Base-by-base conservation (phyloP, 169 alveolate genomes). In the Cryptosporidium viatorum region DNA sequence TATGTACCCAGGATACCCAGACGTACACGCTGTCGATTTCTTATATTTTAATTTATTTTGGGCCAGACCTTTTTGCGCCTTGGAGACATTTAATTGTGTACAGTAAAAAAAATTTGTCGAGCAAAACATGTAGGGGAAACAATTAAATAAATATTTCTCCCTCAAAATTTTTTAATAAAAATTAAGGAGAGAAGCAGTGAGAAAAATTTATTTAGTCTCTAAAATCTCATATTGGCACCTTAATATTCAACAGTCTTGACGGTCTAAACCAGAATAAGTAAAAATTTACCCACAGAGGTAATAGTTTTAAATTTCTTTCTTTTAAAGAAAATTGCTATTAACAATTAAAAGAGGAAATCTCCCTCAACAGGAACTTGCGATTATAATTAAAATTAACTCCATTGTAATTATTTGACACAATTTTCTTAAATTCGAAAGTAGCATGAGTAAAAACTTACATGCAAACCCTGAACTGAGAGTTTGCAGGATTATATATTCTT, bases 1-100 rank as follows among this genome's bases (percentile, higher is more conserved):
- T n/a, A 55, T 55, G 35, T 35, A 33, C 23, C 41, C 68, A 80
- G 75, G 89, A 80, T 80, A 80, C 89, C 89, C 89, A 80, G 89
- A 80, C 89, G 89, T 80, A 80, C 89, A 80, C 89, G 89, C 89
- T 80, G 89, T 80, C 89, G 89, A 80, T 80, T 80, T 59, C 29
- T 39, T 48, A 48, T 59, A 48, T 59, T 60, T 29, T 45, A 23
- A n/a, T 39, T 18, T 26, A 21, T 31, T 52, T 41, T 45, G 35
- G 43, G 29, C 68, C 37, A 33, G 86, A 45, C 71, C 86, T 59
- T 60, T 41, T 23, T 80, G 89, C 89, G 89, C 89, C 89, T 33
- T 62, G 41, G 73, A 80, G 89, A 80, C 89, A 65, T 23, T 71
- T 18, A 73, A 52, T 31, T 73, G 68, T 73, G 26, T 71, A 50